Base-by-base conservation (phyloP, 2,329 filamentous ascomycete genomes). In the Paracoccidioides brasiliensis region DNA sequence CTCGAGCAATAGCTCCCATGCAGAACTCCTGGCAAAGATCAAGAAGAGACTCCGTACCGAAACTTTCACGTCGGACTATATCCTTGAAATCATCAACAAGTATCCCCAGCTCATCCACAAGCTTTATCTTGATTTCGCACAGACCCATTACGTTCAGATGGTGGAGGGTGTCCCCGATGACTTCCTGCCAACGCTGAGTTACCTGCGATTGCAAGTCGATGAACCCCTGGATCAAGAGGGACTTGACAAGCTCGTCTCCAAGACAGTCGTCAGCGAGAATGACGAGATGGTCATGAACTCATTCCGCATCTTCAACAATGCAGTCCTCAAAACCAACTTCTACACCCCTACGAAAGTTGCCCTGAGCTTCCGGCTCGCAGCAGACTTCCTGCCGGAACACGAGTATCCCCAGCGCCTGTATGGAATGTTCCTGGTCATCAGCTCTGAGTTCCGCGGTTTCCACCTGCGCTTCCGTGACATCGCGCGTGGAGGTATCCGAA, bases 281-380 rank as follows among this genome's bases (percentile, higher is more conserved):
- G 90, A 98, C 67, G 86, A 91, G 69, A 94, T 96, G 84, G 93
- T 98, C 63, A 94, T 98, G 89, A 89, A 84, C 44, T 89, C 90
- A 14, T 97, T 98, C 81, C 84, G 89, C 55, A 84, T 93, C 59
- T 98, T 98, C 82, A 98, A 98, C 77, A 84, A 82, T 56, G 83
- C 87, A 49, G 84, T 97, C 48, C 79, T 97, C 62, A 98, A 97
- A 81, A 98, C 93, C 64, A 98, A 98, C 77, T 86, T 86, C 72
- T 96, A 94, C 78, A 98, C 93, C 0, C 93, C 93, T 0, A 98
- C 93, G 61, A 98, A 98, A 79, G 91, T 98, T 42, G 93, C 93
- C 8, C 80, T 98, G 63, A 95, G 90, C 76, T 98, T 98, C 82
- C 87, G 93, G 55, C 76, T 98, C 59, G 86, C 96, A 67, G 68